phyloP scores from a whole-genome alignment of 2,329 filamentous ascomycete genomes.

The Fusarium solani-melongenae region DNA sequence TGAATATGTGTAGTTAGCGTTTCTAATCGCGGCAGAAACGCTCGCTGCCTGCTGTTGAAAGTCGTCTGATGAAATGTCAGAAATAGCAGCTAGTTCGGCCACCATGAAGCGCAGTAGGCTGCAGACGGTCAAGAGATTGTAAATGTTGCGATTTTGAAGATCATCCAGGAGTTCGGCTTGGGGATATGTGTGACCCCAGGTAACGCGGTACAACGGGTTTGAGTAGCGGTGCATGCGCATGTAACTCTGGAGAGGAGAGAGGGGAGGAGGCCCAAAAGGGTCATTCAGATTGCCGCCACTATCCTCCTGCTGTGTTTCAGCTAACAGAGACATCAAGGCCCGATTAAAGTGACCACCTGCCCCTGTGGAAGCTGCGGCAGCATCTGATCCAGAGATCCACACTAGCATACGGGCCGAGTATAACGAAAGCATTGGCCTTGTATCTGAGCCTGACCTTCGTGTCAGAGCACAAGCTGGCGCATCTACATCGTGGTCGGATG shows the following conservation, averaged over 20 bases:
- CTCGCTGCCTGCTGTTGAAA: not conserved
- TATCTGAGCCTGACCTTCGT: not conserved
- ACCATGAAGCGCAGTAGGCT: constrained; percentile 47
- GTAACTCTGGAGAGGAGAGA: constrained; percentile 31
- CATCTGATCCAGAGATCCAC: constrained; percentile 47
- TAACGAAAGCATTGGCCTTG: constrained; percentile 38
- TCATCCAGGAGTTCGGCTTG: constrained; percentile 49
- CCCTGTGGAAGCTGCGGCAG: constrained; percentile 45
- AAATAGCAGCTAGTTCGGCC: constrained; percentile 39
- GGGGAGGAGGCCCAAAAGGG: not conserved
- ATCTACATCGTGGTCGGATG: not conserved
- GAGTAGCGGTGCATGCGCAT: constrained; percentile 45
- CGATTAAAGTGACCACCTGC: constrained; percentile 47
- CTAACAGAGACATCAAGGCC: constrained; percentile 18
- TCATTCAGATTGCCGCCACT: not conserved
- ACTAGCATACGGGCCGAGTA: constrained; percentile 48
- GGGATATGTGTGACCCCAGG: constrained; percentile 48
- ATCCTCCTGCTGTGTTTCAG: not conserved
- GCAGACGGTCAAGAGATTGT: constrained; percentile 44
- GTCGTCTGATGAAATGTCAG: not conserved
- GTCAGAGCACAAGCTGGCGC: not conserved
- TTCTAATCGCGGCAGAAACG: constrained; percentile 20
- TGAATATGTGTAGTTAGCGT: constrained; percentile 29
- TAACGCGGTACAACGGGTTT: constrained; percentile 45
- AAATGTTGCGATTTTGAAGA: constrained; percentile 48